A percentile compares a stretch with the other conserved stretches of the same genome.
Conservation (phyloP, 1,139 yeast genomes). For the Debaryomyces sp. region DNA sequence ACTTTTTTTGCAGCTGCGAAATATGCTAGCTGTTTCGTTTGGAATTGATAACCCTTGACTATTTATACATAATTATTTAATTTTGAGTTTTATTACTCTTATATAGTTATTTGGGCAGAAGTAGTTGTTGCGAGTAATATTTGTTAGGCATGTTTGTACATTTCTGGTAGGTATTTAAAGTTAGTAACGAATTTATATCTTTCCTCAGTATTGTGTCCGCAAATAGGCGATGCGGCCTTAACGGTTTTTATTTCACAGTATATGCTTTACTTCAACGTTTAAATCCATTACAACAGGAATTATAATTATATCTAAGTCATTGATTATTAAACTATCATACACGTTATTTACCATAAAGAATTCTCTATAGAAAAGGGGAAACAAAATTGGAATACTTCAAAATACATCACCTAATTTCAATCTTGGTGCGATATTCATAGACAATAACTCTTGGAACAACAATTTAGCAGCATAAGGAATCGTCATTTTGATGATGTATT, state of each 20-base stretch:
- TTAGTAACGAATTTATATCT: not conserved
- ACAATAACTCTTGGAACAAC: slow-evolving; percentile 90
- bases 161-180: not conserved
- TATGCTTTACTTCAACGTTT: not conserved
- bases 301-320: not conserved
- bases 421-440: slow-evolving; percentile 98
- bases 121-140: not conserved
- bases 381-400: slow-evolving; percentile 17
- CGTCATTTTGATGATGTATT: slow-evolving; percentile 86
- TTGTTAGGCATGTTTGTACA: not conserved
- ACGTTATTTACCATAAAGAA: not conserved
- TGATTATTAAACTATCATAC: not conserved
- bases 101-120: not conserved
- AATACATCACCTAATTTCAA: slow-evolving; percentile 87
- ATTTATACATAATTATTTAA: not conserved
- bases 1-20: slow-evolving; percentile 8
- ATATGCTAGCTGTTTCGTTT: not conserved
- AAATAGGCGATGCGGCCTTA: not conserved
- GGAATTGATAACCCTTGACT: slow-evolving; percentile 3
- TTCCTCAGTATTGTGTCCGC: not conserved
- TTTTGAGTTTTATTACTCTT: not conserved
- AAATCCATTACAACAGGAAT: not conserved
- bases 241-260: not conserved
- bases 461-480: slow-evolving; percentile 98
- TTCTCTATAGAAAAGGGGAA: not conserved